Evolutionary conservation across 352 stramenopile genomes (phyloP), one percentile per base, ranked within the genome.

Genomic region (Phytophthora pseudosyringae): DNA sequence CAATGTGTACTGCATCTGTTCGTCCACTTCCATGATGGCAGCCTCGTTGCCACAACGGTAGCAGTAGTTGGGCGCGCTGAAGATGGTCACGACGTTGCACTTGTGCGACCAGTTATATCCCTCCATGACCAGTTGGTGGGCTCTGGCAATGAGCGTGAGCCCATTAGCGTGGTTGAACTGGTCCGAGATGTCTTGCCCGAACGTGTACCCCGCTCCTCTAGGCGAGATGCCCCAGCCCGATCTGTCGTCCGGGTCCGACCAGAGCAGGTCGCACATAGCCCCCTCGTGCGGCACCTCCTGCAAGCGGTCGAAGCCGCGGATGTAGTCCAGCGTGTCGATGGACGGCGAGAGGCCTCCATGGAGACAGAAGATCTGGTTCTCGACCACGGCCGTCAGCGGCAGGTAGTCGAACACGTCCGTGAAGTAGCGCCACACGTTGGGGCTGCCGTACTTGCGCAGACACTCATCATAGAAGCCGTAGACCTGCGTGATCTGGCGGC

Each of bases 301-400:
- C 15, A 97, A 93, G 48, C 97, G 88, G 9, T 98, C 80, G 47
- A 99, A 96, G 4, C 94, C 84, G 57, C 98, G 98, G 71, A 99
- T 98, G 77, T 99, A 96, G 57, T 91, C 78, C 51, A 91, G 69
- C 86, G 78, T 94, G 85, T 64, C 87, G 44, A 99, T 85, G 62
- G 99, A 97, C 3, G 97, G 98, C 54, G 90, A 99, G 16, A 99
- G 74, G 7, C 96, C 95, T 31, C 98, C 98, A 73, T 99, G 98
- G 79, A 99, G 99, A 77, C 98, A 99, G 66, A 99, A 98, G 66
- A 99, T 99, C 77, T 99, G 99, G 66, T 99, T 97, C 67, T 99
- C 98, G 45, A 99, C 97, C 49, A 99, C 96, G 0, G 98, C 98
- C 4, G 97, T 96, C 28, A 99, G 96, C 1, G 98, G 97, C 15